Base-by-base conservation (phyloP, 1,139 yeast genomes). In the Suhomyces bokatorum region DNA sequence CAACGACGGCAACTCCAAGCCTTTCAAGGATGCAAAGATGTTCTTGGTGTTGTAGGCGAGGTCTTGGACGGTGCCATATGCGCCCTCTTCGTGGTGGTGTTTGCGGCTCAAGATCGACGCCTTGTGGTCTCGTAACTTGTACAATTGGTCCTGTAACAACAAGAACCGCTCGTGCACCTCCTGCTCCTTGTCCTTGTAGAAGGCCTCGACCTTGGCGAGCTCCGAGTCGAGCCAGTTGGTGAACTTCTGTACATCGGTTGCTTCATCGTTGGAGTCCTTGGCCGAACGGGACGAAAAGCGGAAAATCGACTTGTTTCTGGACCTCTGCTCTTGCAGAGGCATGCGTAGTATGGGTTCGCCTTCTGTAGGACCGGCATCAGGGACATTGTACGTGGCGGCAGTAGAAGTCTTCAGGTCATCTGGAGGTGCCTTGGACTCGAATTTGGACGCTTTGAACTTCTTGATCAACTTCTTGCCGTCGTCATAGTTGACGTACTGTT, bases 401-500 rank as follows among this genome's bases (percentile, higher is more conserved):
- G 37, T 15, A 22, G 47, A 32, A 20, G 47, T 32, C 20, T 42
- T 31, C 39, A 34, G 37, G 16, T 22, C 35, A 37, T 38, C 39
- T 12, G 22, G 37, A 3, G 42, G 34, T 8, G 24, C 47, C n/a
- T 30, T 31, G 11, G 46, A 29, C 6, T 43, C 47, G 30, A 37
- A 43, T 29, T 39, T 40, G 17, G 38, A 33, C 4, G 49, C 37
- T 48, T 50, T 42, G 16, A 60, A 53, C 38, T 58, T 58, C 46
- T 70, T 69, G 45, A 73, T 70, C 40, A 67, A 52, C 52, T 70
- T 71, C 54, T 71, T 73, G 6, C 77, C 77, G 22, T 67, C 67
- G 59, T 84, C 85, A 60, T 90, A 90, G 63, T 88, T 83, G 33
- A 90, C 70, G 56, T 90, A 89, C 60, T 85, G 90, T 48, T 80